Percentiles rank a stretch among this genome's conserved stretches.
Evolutionary conservation across 352 stramenopile genomes (phyloP).

Genomic region (Aphanomyces stellatus): DNA sequence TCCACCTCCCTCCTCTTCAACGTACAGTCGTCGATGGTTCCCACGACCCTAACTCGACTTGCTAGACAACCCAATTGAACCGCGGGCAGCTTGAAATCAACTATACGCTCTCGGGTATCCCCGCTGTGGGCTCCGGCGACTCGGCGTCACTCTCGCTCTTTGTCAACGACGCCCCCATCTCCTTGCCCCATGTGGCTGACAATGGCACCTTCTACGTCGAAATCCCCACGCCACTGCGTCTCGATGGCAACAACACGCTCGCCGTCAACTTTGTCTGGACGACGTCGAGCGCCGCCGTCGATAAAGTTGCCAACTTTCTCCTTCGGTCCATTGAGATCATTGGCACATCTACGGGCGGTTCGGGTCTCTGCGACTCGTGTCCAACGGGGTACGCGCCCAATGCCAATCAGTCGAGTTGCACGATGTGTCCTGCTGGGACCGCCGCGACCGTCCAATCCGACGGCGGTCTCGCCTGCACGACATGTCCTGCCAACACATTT

Average conservation of each 20-base stretch:
- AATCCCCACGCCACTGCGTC: not conserved
- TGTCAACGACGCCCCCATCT: not conserved
- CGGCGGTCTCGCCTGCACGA: not conserved
- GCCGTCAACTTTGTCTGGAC: constrained; percentile 10
- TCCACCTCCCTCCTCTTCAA: not conserved
- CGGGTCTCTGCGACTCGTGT: not conserved
- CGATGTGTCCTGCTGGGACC: constrained; percentile 1
- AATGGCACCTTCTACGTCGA: constrained; percentile 17
- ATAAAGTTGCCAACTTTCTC: not conserved
- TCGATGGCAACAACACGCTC: constrained; percentile 12
- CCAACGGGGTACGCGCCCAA: constrained; percentile 2
- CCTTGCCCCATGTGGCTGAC: not conserved
- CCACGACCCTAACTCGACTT: not conserved
- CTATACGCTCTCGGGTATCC: constrained; percentile 9
- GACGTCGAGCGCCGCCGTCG: not conserved
- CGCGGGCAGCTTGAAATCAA: constrained; percentile 8
- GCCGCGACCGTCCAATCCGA: not conserved
- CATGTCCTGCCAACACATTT: not conserved
- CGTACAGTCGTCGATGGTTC: not conserved
- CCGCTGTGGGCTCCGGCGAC: not conserved
- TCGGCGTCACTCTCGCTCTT: constrained; percentile 5
- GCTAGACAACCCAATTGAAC: constrained; percentile 9
- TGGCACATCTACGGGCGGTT: not conserved
- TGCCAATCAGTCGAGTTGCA: constrained; percentile 3
- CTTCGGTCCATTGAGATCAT: not conserved